Percentiles rank a stretch among this genome's conserved stretches.
Conservation (phyloP, 106 monocot genomes). For the Dioscorea alata region DNA sequence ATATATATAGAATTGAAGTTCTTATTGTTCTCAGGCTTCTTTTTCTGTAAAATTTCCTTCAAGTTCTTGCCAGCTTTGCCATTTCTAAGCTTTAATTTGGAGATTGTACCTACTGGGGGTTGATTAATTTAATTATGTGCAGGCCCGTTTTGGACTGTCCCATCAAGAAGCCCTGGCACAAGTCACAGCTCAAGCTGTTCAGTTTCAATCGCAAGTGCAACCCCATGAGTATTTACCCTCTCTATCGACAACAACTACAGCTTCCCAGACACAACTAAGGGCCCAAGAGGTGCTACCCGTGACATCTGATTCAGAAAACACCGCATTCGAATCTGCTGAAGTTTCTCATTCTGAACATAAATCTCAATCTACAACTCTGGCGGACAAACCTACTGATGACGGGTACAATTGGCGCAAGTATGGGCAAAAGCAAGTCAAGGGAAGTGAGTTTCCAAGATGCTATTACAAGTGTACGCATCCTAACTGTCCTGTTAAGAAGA, state of each 20-base stretch:
- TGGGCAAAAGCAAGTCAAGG: conserved; percentile 55
- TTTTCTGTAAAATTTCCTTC: no score
- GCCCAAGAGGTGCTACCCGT: conserved; percentile 8
- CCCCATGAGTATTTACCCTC: conserved; percentile 9
- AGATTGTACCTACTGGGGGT: no score
- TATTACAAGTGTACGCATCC: conserved; percentile 50
- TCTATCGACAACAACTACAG: conserved; percentile 2
- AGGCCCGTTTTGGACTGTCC: conserved; percentile 45
- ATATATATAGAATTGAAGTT: no score
- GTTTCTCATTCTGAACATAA: conserved; percentile 19
- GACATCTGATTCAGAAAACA: conserved; percentile 8
- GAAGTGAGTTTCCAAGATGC: conserved; percentile 42
- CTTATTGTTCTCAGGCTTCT: no score
- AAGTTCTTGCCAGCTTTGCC: no score
- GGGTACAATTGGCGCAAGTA: conserved; percentile 72
- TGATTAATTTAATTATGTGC: conserved; percentile 3
- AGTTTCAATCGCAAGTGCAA: conserved; percentile 16
- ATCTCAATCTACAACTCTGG: conserved; percentile 12
- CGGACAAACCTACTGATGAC: conserved; percentile 50
- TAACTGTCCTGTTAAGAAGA: conserved; percentile 44
- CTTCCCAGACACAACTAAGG: conserved; percentile 9
- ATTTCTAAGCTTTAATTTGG: no score
- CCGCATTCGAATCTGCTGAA: conserved; percentile 6
- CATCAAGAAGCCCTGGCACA: conserved; percentile 52
- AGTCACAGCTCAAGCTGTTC: conserved; percentile 39